Percentiles rank a stretch among this genome's conserved stretches.
Conservation (phyloP, 805 yeast species). For the Pichia pseudocactophila region DNA sequence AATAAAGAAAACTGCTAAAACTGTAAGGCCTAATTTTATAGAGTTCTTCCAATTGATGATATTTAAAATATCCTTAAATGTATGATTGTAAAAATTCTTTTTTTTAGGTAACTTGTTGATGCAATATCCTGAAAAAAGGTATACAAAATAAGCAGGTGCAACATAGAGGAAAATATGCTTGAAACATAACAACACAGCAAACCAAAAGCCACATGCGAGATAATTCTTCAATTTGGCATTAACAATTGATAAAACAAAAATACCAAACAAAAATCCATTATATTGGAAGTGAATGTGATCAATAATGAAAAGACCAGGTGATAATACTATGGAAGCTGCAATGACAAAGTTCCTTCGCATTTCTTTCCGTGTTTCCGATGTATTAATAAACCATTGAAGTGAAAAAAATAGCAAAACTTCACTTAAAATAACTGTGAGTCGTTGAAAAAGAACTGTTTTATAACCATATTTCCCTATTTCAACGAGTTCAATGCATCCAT, state of each 20-base stretch:
- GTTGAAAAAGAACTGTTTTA: conserved; percentile 78
- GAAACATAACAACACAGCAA: conserved; percentile 76
- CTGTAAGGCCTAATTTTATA: conserved; percentile 53
- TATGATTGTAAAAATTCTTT: conserved; percentile 20
- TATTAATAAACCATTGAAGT: conserved; percentile 60
- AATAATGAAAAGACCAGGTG: conserved; percentile 84
- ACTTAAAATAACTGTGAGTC: conserved; percentile 68
- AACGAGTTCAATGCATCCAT: conserved; percentile 71
- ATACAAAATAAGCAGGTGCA: conserved; percentile 90
- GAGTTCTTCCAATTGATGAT: conserved; percentile 47
- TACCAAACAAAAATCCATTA: conserved; percentile 87
- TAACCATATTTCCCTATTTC: conserved; percentile 58
- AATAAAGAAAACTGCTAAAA: conserved; percentile 47
- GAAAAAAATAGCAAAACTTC: conserved; percentile 66
- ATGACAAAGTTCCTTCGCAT: conserved; percentile 56
- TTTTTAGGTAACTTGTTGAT: conserved; percentile 28
- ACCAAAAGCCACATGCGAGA: conserved; percentile 57
- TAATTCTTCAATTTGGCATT: conserved; percentile 53
- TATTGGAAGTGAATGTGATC: conserved; percentile 98
- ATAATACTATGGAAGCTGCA: conserved; percentile 71
- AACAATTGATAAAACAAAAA: conserved; percentile 64
- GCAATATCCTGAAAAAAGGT: conserved; percentile 65
- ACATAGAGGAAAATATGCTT: conserved; percentile 88
- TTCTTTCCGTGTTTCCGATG: conserved; percentile 29
- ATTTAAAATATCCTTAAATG: conserved; percentile 12